Percentiles rank a stretch among this genome's conserved stretches.
Evolutionary conservation across 768 basidiomycete genomes (phyloP).

Genomic region (Boletellus sp.): DNA sequence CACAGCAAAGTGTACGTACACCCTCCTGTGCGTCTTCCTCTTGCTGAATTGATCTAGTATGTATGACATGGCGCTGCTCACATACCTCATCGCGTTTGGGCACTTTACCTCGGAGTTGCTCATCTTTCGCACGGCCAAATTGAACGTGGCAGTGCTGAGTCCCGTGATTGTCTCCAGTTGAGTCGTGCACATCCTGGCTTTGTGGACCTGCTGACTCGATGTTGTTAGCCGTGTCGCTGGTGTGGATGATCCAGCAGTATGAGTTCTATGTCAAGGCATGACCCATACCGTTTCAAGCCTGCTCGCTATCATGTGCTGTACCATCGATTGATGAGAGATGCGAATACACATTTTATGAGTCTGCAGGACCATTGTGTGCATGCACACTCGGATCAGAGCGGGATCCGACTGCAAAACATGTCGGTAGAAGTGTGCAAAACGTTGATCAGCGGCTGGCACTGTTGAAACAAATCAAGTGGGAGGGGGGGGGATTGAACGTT

Average conservation of each 20-base stretch:
- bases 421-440: background rate
- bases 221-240: slow-evolving; percentile 54
- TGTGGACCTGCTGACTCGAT: slow-evolving; percentile 5
- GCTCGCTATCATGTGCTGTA: background rate
- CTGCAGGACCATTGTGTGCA: background rate
- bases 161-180: slow-evolving; percentile 85
- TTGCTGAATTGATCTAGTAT: slow-evolving; percentile 45
- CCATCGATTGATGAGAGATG: background rate
- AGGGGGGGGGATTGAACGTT: background rate
- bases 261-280: slow-evolving; percentile 64
- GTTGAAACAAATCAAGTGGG: slow-evolving; percentile 12
- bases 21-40: background rate
- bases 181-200: slow-evolving; percentile 19
- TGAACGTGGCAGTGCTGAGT: slow-evolving; percentile 57
- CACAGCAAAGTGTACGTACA: slow-evolving; percentile 67
- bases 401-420: background rate
- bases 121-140: slow-evolving; percentile 72
- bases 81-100: slow-evolving; percentile 85
- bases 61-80: slow-evolving; percentile 84
- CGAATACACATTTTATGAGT: background rate
- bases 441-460: slow-evolving; percentile 4
- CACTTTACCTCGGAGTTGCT: slow-evolving; percentile 87
- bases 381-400: slow-evolving; percentile 10
- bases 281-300: slow-evolving; percentile 4
- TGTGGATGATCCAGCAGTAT: slow-evolving; percentile 87